Evolutionary conservation across 306 rosid genomes (phyloP), one percentile per base, ranked within the genome.

Genomic region (Trichosanthes truncata): DNA sequence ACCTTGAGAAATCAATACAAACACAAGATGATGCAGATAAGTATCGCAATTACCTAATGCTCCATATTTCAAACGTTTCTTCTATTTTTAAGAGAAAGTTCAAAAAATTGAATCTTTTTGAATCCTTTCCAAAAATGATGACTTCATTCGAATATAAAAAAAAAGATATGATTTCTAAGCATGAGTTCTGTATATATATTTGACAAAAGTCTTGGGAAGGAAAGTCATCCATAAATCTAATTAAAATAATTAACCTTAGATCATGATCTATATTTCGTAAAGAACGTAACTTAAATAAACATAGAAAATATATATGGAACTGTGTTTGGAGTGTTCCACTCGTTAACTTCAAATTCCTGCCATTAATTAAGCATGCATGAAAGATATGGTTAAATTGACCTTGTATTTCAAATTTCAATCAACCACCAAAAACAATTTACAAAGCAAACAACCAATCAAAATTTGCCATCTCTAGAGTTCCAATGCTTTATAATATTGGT

Each of bases 391-490:
- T 26, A 46, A 41, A 46, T 73, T 45, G 17, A 69, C 4, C 4
- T 38, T n/a, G 26, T n/a, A 67, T 20, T 67, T n/a, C n/a, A n/a
- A n/a, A n/a, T n/a, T n/a, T 43, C 76, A 71, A 71, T 71, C 56
- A 71, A 72, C 14, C 77, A 72, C 52, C 56, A 43, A 46, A 5
- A 11, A 67, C 2, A 68, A 9, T n/a, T 18, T 62, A 20, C 7
- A 43, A 41, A 40, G 4, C 0, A 41, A 43, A 10, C 0, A 23
- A 11, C 55, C 55, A 41, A 71, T 45, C 10, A 71, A 0, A 71
- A 71, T 3, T 45, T 71, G 57, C 36, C 77, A 71, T 6, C 40
- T 71, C 0, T 6, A 13, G 14, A 0, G 77, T 13, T 71, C 13
- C 38, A 23, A 71, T 45, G 21, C 33, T 67, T 20, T 41, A 41